phyloP scores from a whole-genome alignment of 2,329 filamentous ascomycete species.

The Trichoderma harzianum region DNA sequence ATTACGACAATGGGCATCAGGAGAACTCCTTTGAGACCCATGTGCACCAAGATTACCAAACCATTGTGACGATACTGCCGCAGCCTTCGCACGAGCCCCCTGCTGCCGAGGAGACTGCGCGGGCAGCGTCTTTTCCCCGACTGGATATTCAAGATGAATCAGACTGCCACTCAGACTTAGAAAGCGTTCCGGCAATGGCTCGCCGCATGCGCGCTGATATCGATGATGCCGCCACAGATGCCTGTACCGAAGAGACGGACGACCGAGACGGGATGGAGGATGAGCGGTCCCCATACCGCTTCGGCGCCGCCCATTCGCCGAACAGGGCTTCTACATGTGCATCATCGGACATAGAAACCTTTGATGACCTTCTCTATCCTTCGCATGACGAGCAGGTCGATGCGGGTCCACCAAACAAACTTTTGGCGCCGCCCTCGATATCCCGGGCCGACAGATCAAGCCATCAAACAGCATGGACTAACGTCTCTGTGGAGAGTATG shows the following conservation, averaged over 20 bases:
- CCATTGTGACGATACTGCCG: slow-evolving; percentile 49
- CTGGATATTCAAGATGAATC: slow-evolving; percentile 37
- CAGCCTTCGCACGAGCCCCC: slow-evolving; percentile 30
- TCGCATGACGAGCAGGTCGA: slow-evolving; percentile 28
- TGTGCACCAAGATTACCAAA: slow-evolving; percentile 33
- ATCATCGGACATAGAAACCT: slow-evolving; percentile 34
- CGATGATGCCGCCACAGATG: slow-evolving; percentile 35
- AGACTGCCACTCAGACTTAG: slow-evolving; percentile 38
- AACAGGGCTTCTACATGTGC: slow-evolving; percentile 40
- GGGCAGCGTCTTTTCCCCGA: slow-evolving; percentile 33
- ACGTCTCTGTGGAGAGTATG: slow-evolving; percentile 54
- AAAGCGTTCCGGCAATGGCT: slow-evolving; percentile 26
- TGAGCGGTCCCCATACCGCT: slow-evolving; percentile 29
- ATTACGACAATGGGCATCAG: slow-evolving; percentile 38
- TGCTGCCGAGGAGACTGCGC: slow-evolving; percentile 19
- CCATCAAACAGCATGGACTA: slow-evolving; percentile 59
- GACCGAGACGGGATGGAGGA: slow-evolving; percentile 30
- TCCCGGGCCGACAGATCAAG: slow-evolving; percentile 47
- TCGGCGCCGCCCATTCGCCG: slow-evolving; percentile 32
- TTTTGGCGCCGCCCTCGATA: slow-evolving; percentile 46
- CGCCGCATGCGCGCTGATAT: slow-evolving; percentile 28
- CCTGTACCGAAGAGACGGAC: slow-evolving; percentile 36
- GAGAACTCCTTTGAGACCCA: slow-evolving; percentile 20
- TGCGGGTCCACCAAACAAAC: slow-evolving; percentile 41
- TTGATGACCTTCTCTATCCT: slow-evolving; percentile 29